Base-by-base conservation (phyloP, 2,329 filamentous ascomycete genomes). In the Sporothrix protearum region DNA sequence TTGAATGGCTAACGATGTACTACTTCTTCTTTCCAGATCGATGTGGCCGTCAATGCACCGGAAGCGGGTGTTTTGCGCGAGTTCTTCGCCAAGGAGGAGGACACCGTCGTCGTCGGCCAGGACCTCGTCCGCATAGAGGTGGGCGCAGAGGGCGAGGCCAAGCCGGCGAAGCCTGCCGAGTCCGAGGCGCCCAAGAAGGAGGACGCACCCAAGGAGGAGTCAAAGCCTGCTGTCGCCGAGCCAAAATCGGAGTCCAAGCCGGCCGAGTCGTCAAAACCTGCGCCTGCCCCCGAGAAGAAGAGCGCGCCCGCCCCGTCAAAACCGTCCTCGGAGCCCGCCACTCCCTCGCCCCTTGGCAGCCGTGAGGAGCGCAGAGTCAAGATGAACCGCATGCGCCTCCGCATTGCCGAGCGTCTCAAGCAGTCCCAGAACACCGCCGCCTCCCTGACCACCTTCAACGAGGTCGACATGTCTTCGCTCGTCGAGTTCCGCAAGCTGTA, bases 341-440 rank as follows among this genome's bases (percentile, higher is more conserved):
- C 85, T 63, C 75, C 81, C 25, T 76, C 81, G 64, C 77, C 85
- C 45, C 82, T 90, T 71, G 93, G 93, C 72, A 91, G 82, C 82
- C 91, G 95, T 71, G 93, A 96, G 76, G 95, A 99, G 85, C 91
- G 93, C 75, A 89, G 94, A 73, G 94, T 98, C 78, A 99, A 99
- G 87, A 99, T 99, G 96, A 98, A 98, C 86, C 93, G 96, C 75
- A 99, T 99, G 96, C 94, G 96, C 76, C 89, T 98, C 73, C 91
- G 96, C 74, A 99, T 98, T 77, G 93, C 96, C 68, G 96, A 99
- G 85, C 94, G 96, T 77, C 88, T 99, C 75, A 99, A 99, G 89
- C 96, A 99, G 81, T 98, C 96, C 25, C 96, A 99, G 81, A 99
- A 99, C 84, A 98, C 96, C 1, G 95, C 96, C 68, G 96, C 96